Conservation (phyloP, 164 flowering plant species). For the Tetracentron sinense region DNA sequence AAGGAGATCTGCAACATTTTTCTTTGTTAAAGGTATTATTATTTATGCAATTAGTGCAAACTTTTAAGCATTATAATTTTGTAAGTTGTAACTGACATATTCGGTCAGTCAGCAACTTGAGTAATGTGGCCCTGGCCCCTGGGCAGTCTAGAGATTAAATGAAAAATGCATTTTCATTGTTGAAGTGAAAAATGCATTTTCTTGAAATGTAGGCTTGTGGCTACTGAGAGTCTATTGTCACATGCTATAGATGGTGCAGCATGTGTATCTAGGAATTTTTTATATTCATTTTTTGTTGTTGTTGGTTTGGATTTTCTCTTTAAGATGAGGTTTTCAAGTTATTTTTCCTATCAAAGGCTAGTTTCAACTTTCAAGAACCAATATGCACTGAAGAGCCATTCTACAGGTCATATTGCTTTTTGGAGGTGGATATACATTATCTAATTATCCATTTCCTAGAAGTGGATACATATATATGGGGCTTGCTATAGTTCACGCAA, state of each 20-base stretch:
- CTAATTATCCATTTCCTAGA: too few species aligned
- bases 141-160: too few species aligned
- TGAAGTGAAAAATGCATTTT: constrained; percentile 1
- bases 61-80: too few species aligned
- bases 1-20: constrained; percentile 80
- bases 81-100: background rate
- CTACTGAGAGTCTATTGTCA: constrained; percentile 45
- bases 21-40: constrained; percentile 65
- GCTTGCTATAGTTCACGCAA: too few species aligned
- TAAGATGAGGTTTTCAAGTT: constrained; percentile 57
- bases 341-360: constrained; percentile 53
- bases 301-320: constrained; percentile 72
- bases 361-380: constrained; percentile 13
- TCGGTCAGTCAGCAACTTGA: background rate
- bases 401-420: background rate
- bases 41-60: background rate
- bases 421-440: background rate
- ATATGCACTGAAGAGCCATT: constrained; percentile 7
- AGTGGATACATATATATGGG: too few species aligned
- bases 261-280: constrained; percentile 51
- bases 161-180: too few species aligned
- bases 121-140: too few species aligned
- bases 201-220: constrained; percentile 60
- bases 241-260: constrained; percentile 62
- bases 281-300: constrained; percentile 62